Evolutionary conservation across 1,139 yeast genomes (phyloP), one percentile per base, ranked within the genome.

Genomic region (Wickerhamomyces sp.): DNA sequence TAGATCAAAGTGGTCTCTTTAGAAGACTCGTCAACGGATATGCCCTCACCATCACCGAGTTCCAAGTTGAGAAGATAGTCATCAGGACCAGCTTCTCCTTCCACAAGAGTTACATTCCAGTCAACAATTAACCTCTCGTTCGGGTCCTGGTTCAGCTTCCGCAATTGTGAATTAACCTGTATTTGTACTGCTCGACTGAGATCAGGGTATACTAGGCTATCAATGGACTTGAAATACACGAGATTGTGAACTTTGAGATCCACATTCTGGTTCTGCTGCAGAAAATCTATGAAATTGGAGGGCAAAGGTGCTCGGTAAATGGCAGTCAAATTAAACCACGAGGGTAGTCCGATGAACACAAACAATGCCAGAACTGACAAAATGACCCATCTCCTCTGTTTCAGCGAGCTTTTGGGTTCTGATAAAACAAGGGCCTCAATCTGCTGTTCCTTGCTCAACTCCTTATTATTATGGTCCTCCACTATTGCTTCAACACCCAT

Each of bases 301-400:
- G 95, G 95, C 37, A 89, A 66, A 21, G 78, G 77, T 0, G 95
- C 94, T 45, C 96, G 70, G 53, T 84, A 77, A 9, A 87, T 78
- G 17, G 80, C 70, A 5, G 96, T 86, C 28, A 95, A 76, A 35
- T 63, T 59, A 42, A 70, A 64, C 82, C 92, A 88, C 46, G 86
- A 60, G 3, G 96, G 96, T 16, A 79, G 55, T 2, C 96, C 96
- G n/a, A 85, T 59, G 7, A 71, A 51, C 2, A 70, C 49, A 34
- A 78, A 71, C 4, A 76, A 49, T 1, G 66, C 46, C 12, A 63
- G 43, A 34, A 65, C 38, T 2, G 57, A 44, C 5, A 52, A 17
- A 12, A 63, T 47, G 9, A 54, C 45, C 46, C 49, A 40, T 22
- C 52, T 46, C 40, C 59, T 48, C 32, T 46, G 46, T n/a, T 34